Evolutionary conservation across 306 rosid species (phyloP).

Genomic region (Inga laurina): DNA sequence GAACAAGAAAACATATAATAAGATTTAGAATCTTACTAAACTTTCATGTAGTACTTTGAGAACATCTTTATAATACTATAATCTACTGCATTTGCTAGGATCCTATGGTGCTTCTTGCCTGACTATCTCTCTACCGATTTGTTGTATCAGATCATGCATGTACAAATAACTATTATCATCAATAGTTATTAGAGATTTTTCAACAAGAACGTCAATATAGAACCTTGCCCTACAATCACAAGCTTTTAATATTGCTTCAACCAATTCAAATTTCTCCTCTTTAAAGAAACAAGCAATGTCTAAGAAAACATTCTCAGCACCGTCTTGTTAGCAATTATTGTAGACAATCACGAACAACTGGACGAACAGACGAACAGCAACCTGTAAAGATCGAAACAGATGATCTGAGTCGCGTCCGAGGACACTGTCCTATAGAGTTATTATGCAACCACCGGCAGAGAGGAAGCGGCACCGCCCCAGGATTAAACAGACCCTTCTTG

Average conservation of each 20-base stretch:
- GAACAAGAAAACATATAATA: not conserved
- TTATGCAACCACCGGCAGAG: too few species aligned
- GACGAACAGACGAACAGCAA: too few species aligned
- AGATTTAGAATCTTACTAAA: not conserved
- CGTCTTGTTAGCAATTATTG: not conserved
- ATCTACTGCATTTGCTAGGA: not conserved
- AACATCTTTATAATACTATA: constrained; percentile 24
- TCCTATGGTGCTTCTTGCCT: not conserved
- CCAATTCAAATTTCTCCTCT: constrained; percentile 1
- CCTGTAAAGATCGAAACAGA: too few species aligned
- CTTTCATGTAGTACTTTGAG: constrained; percentile 4
- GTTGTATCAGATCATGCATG: constrained; percentile 32
- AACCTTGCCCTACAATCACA: not conserved
- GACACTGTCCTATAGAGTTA: too few species aligned
- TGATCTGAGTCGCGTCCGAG: too few species aligned
- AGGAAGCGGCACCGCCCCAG: too few species aligned
- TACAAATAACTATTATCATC: not conserved
- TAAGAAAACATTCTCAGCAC: not conserved
- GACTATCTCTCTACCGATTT: constrained; percentile 30
- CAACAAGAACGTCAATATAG: not conserved
- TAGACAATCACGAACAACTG: too few species aligned
- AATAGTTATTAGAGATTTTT: constrained; percentile 7
- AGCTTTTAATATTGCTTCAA: not conserved
- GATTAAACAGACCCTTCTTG: too few species aligned
- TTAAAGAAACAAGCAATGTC: constrained; percentile 8